Base-by-base conservation (phyloP, 305 asterid species). In the Fraxinus sp. region DNA sequence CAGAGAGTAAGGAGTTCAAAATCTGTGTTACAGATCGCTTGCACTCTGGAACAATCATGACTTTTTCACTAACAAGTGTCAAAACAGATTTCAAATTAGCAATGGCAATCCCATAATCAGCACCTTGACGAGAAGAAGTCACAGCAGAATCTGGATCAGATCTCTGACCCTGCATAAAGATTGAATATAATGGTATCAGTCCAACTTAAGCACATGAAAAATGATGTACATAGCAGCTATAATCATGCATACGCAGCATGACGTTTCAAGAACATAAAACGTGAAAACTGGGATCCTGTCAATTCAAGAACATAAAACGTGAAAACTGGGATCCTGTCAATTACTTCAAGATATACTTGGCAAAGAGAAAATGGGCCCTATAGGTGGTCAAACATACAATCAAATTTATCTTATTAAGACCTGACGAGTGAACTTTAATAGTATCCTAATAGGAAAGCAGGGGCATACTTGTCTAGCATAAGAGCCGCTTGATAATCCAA, bases 51-150 rank as follows among this genome's bases (percentile, higher is more conserved):
- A 93, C 89, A 80, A 84, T 86, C 98, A 97, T 95, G 86, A 97
- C 97, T 90, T 97, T 89, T 86, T 93, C 98, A 46, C 86, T 90
- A 79, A 94, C 90, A 76, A 97, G 95, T 81, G 90, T 91, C 93
- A 97, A 83, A 76, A 97, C 94, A 75, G 98, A 91, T 83, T 90
- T 95, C 81, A 97, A 85, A 87, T 95, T 97, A 64, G 93, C 85
- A 85, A 95, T 90, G 85, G 90, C 96, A 70, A 89, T 94, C 80
- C 98, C 98, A 83, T 89, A 90, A 90, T 97, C 99, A 81, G 95
- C 95, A 86, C 93, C 98, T 89, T 97, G 99, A 80, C 98, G 99
- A 78, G 98, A 94, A 83, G 97, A 97, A 80, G 97, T 92, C 86
- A 91, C 97, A 30, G 98, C 95, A 84, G 98, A 92, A 90, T 97